A percentile compares a stretch with the other conserved stretches of the same genome.
phyloP scores from a whole-genome alignment of 768 basidiomycete species.

The Mycena capillaripes region DNA sequence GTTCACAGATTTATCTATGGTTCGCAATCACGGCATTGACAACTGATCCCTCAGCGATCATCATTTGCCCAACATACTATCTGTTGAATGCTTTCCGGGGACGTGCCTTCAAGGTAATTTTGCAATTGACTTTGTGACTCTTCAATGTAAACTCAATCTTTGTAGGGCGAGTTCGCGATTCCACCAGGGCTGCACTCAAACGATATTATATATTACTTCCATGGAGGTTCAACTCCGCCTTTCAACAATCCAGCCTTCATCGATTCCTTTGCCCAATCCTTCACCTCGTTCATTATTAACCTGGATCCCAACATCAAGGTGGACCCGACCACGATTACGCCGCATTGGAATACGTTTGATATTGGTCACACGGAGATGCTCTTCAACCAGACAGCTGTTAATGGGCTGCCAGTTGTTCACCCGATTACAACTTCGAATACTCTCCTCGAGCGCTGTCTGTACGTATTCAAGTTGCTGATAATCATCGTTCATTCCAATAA shows the following conservation, averaged over 20 bases:
- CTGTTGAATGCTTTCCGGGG: constrained; percentile 45
- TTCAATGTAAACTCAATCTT: background rate
- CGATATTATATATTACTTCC: background rate
- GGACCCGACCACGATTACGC: background rate
- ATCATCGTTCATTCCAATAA: background rate
- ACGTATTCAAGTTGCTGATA: background rate
- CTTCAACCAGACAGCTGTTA: background rate
- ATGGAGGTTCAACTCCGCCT: background rate
- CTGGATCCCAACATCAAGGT: no score
- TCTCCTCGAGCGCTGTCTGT: background rate
- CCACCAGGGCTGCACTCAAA: background rate
- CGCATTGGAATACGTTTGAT: background rate
- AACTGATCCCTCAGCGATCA: constrained; percentile 43
- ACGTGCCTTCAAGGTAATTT: constrained; percentile 45
- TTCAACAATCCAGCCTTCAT: background rate
- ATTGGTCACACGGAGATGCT: background rate
- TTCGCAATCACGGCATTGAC: background rate
- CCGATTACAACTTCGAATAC: background rate
- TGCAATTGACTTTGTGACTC: background rate
- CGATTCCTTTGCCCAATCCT: background rate
- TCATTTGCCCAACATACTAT: constrained; percentile 49
- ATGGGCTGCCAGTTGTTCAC: background rate
- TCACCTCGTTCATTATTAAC: no score
- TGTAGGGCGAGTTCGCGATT: background rate
- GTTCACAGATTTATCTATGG: no score